Evolutionary conservation across 2,329 filamentous ascomycete genomes (phyloP), one percentile per base, ranked within the genome.

Genomic region (Fusarium newnesense): DNA sequence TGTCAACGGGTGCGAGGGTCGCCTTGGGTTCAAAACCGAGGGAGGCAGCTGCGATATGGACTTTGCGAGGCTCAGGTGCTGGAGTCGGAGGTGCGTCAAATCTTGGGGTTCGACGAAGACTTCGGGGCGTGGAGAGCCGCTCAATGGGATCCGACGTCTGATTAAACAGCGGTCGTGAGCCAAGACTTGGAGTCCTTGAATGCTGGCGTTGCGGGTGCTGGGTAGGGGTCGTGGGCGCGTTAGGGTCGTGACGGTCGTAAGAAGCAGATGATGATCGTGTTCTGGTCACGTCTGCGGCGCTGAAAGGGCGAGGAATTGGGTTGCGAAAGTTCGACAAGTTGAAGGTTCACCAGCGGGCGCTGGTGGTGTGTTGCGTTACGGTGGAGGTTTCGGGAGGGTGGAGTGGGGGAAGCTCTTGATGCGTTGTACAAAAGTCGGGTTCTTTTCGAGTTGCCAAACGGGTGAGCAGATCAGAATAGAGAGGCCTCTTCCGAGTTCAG

Each of bases 181-280:
- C 47, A 32, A 62, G 52, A 43, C 67, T 76, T 46, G 72, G 68
- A 47, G 53, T 60, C 44, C 60, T 60, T 61, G 66, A 44, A 63
- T 84, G 83, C 83, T 85, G 84, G 80, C 83, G 84, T 84, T 85
- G 84, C 81, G 83, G 83, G 83, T 84, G 83, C 81, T 83, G 83
- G 80, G 80, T 77, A 75, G 77, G 73, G 69, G 82, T 79, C 79
- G 83, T 82, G 77, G 82, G 81, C 78, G 86, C 86, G 86, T 88
- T 80, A 82, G 77, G 82, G 79, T 88, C 86, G 88, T 88, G 82
- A 86, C 84, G 84, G 86, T 88, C 87, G 84, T 87, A 79, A 87
- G 80, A 80, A 75, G 79, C 77, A 52, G 79, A 78, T 56, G 80
- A 77, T 72, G 82, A 77, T 64, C 77, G 82, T 81, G 79, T 81